Evolutionary conservation across 768 basidiomycete species (phyloP), one percentile per base, ranked within the genome.

Genomic region (Chlorophyllum brunneum): DNA sequence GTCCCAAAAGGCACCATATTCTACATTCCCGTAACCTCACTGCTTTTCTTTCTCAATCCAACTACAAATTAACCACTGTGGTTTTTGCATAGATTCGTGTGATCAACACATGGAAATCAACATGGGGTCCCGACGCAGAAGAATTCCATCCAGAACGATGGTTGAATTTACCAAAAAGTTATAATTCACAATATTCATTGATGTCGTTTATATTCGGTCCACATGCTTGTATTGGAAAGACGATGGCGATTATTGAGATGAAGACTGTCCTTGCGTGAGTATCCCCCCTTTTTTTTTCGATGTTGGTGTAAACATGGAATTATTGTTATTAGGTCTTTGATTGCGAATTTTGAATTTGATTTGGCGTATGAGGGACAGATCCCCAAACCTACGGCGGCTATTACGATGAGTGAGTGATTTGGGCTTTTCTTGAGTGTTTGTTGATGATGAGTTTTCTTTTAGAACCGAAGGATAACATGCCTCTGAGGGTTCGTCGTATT

Each of bases 101-200:
- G 3, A 65, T 78, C 37, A 80, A 81, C 54, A 77, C 76, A 1
- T 76, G 72, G 70, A 73, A 72, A 47, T 67, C 67, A 5, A 54
- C 78, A 6, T 81, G 78, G 79, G 78, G 78, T 13, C 68, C 70
- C 23, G 76, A 81, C 54, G 77, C 78, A 1, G 75, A 77, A 58
- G 72, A 74, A 29, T 79, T 78, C 61, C 69, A 62, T 23, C 79
- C 78, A 1, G 63, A 61, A 10, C 71, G 79, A 26, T 80, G 78
- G 78, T 65, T 72, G 9, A 61, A 69, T 51, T 65, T 72, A 2
- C 71, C 72, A 0, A 54, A 64, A 20, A 61, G 57, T 1, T 72
- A 69, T 59, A 67, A 70, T 54, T 48, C 71, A 0, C 59, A 66
- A 1, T 69, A 69, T 39, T 72, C 73, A 7, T 59, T 69, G 6